phyloP scores from a whole-genome alignment of 2,329 filamentous ascomycete species.

The Lojkania enalia region DNA sequence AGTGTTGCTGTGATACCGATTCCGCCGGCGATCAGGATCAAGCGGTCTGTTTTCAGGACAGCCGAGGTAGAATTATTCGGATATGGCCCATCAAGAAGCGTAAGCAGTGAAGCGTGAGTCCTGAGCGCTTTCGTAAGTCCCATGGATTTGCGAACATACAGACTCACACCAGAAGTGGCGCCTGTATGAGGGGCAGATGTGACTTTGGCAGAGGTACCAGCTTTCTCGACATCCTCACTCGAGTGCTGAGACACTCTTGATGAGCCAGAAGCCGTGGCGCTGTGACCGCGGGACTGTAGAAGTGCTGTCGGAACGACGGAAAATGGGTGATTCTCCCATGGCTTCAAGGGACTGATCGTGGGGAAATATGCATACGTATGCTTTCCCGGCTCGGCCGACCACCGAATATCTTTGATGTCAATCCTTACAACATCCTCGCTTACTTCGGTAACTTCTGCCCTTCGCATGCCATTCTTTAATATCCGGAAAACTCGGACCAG shows the following conservation, averaged over 20 bases:
- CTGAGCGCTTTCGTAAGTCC: constrained; percentile 45
- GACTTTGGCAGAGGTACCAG: constrained; percentile 1
- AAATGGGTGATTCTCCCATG: constrained; percentile 62
- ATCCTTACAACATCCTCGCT: constrained; percentile 42
- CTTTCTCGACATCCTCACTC: constrained; percentile 12
- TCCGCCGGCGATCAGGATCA: constrained; percentile 52
- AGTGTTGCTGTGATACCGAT: constrained; percentile 53
- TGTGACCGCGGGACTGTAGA: constrained; percentile 7
- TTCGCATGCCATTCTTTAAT: constrained; percentile 42
- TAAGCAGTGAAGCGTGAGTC: constrained; percentile 29
- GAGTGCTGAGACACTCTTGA: constrained; percentile 9
- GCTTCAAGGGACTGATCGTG: constrained; percentile 36
- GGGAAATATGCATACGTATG: constrained; percentile 58
- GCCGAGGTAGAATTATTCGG: constrained; percentile 31
- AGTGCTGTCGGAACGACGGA: constrained; percentile 40
- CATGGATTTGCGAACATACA: constrained; percentile 43
- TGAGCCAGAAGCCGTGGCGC: constrained; percentile 1
- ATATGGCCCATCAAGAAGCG: constrained; percentile 52
- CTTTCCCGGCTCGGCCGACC: constrained; percentile 30
- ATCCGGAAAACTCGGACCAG: constrained; percentile 47
- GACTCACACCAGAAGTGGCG: constrained; percentile 42
- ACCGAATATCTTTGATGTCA: constrained; percentile 48
- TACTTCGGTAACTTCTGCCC: constrained; percentile 43
- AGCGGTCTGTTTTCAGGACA: constrained; percentile 29
- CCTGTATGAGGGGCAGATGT: constrained; percentile 36